Evolutionary conservation across 345 rosid species (phyloP).

Genomic region (Lagerstroemia speciosa): DNA sequence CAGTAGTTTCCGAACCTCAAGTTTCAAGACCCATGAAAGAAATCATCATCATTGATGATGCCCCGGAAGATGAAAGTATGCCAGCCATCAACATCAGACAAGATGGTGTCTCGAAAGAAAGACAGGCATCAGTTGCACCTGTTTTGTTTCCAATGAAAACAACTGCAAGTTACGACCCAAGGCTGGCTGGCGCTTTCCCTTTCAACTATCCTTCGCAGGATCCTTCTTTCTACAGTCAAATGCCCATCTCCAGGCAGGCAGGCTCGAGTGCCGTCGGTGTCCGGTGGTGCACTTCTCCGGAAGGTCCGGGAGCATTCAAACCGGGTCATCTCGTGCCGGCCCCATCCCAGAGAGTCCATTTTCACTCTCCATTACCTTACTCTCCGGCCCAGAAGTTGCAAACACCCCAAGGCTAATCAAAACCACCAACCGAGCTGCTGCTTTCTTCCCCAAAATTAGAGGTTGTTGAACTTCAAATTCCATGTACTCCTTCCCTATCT

Average conservation of each 20-base stretch:
- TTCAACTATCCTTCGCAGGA: constrained; percentile 26
- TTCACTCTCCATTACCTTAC: constrained; percentile 29
- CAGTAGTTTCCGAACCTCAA: background rate
- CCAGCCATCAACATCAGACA: constrained; percentile 2
- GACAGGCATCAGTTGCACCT: constrained; percentile 1
- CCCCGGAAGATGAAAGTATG: constrained; percentile 22
- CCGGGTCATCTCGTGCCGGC: constrained; percentile 24
- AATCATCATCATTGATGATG: constrained; percentile 37
- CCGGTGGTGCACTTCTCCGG: constrained; percentile 5
- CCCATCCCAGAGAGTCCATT: constrained; percentile 25
- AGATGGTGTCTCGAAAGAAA: constrained; percentile 16
- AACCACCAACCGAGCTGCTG: background rate
- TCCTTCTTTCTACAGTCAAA: constrained; percentile 14
- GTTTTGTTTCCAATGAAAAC: constrained; percentile 10
- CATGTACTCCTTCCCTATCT: background rate
- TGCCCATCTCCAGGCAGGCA: constrained; percentile 24
- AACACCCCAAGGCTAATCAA: background rate
- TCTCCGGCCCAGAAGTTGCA: constrained; percentile 34
- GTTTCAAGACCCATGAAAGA: constrained; percentile 1
- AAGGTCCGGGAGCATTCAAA: constrained; percentile 14
- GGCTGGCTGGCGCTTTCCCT: constrained; percentile 17
- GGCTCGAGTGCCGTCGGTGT: constrained; percentile 36
- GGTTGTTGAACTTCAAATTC: background rate
- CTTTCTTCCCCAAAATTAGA: background rate
- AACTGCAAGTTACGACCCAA: constrained; percentile 15